A percentile compares a stretch with the other conserved stretches of the same genome.
phyloP scores from a whole-genome alignment of 1,284 basidiomycete genomes.

The Exobasidium rhododendri region DNA sequence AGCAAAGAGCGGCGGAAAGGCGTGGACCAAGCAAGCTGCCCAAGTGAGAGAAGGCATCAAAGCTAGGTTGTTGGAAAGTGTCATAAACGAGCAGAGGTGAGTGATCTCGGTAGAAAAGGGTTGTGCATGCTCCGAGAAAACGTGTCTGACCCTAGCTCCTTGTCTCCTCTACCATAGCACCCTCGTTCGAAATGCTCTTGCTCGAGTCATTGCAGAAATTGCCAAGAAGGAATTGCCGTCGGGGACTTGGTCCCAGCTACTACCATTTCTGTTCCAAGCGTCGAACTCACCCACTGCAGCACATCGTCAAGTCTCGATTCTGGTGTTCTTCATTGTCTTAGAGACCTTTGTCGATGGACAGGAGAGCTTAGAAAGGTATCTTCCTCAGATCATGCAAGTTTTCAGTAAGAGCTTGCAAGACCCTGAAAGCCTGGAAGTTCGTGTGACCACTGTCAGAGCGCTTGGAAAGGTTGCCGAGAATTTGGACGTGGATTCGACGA shows the following conservation, averaged over 20 bases:
- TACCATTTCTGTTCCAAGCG: constrained; percentile 81
- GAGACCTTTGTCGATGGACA: constrained; percentile 78
- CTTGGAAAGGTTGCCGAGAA: constrained; percentile 91
- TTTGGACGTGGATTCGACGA: constrained; percentile 82
- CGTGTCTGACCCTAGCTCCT: background rate
- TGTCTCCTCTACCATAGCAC: constrained; percentile 60
- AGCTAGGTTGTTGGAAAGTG: constrained; percentile 72
- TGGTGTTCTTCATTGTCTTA: constrained; percentile 84
- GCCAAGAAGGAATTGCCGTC: constrained; percentile 81
- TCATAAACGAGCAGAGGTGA: constrained; percentile 75
- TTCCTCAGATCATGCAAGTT: constrained; percentile 75
- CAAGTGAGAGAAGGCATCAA: constrained; percentile 81
- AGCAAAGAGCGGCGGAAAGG: constrained; percentile 70
- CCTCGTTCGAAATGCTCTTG: constrained; percentile 71
- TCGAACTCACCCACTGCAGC: constrained; percentile 68
- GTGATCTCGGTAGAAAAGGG: constrained; percentile 42
- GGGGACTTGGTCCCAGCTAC: constrained; percentile 79
- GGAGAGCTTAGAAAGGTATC: constrained; percentile 70
- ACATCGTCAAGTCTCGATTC: constrained; percentile 87
- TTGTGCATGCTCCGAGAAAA: too few species aligned
- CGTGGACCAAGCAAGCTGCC: constrained; percentile 76
- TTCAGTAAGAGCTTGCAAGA: constrained; percentile 78
- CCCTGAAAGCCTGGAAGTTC: constrained; percentile 82
- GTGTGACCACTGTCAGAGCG: constrained; percentile 75
- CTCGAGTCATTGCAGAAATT: constrained; percentile 89